phyloP scores from a whole-genome alignment of 2,329 filamentous ascomycete species.

The Sporothrix inflata region DNA sequence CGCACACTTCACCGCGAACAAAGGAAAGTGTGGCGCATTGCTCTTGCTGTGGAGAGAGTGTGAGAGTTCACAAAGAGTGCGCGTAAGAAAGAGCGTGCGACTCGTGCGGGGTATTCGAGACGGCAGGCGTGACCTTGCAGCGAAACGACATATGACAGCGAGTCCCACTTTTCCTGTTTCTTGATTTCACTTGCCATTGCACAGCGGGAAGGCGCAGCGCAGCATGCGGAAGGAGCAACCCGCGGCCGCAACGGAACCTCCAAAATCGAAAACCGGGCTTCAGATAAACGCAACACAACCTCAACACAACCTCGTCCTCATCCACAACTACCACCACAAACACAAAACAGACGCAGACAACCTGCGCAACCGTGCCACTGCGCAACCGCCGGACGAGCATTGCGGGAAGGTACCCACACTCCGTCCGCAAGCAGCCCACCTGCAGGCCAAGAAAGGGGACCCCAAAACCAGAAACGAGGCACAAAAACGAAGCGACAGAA shows the following conservation, averaged over 20 bases:
- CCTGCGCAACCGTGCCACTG: neutral
- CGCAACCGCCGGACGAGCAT: neutral
- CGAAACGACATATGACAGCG: neutral
- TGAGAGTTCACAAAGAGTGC: neutral
- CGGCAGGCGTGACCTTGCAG: constrained; percentile 1
- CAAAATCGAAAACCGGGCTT: neutral
- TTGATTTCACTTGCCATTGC: neutral
- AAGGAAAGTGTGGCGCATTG: neutral
- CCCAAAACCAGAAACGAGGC: neutral
- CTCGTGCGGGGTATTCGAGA: neutral
- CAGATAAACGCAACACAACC: constrained; percentile 3
- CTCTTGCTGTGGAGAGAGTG: neutral
- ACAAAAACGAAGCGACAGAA: neutral
- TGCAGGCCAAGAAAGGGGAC: neutral
- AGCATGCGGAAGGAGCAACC: constrained; percentile 15
- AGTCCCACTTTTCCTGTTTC: constrained; percentile 5
- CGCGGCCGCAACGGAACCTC: neutral
- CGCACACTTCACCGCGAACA: neutral
- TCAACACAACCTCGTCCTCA: neutral
- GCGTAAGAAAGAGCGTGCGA: neutral
- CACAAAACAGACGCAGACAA: constrained; percentile 9
- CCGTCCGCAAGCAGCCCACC: neutral
- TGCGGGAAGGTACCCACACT: no score
- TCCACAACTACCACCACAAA: neutral
- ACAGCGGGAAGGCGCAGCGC: constrained; percentile 21